Conservation (phyloP, 495 filamentous ascomycete species). For the Evansstolkia leycettana region DNA sequence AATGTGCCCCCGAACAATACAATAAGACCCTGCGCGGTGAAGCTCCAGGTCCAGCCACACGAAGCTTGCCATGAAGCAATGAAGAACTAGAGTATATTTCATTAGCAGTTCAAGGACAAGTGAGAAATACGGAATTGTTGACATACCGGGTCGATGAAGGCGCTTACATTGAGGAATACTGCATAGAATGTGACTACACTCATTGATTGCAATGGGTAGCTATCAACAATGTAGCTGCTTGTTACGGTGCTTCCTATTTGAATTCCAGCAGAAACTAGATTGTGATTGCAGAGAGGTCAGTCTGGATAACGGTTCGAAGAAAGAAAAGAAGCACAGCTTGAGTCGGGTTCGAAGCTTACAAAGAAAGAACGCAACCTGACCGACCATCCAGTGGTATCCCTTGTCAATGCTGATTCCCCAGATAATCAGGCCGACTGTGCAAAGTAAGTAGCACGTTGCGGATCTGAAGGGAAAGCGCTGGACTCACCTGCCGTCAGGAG, state of each 20-base stretch:
- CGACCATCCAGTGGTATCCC: constrained; percentile 47
- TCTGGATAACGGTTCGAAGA: too few relatives aligned
- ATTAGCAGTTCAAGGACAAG: not conserved
- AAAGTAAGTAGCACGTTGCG: not conserved
- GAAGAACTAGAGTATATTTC: constrained; percentile 30
- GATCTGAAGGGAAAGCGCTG: not conserved
- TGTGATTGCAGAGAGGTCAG: constrained; percentile 1
- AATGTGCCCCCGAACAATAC: constrained; percentile 28
- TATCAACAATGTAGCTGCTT: constrained; percentile 45
- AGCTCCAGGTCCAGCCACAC: constrained; percentile 45
- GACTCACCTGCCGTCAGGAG: constrained; percentile 31
- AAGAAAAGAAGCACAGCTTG: not conserved
- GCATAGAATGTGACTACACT: constrained; percentile 49
- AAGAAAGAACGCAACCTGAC: constrained; percentile 45
- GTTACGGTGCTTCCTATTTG: constrained; percentile 49
- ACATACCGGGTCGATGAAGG: constrained; percentile 34
- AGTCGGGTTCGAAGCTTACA: constrained; percentile 12
- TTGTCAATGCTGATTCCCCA: constrained; percentile 49
- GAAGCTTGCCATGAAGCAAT: constrained; percentile 41
- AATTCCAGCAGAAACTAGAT: constrained; percentile 42
- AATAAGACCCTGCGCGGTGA: constrained; percentile 42
- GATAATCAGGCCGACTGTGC: constrained; percentile 27
- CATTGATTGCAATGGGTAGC: constrained; percentile 45
- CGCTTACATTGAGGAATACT: constrained; percentile 45
- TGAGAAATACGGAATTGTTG: not conserved